Conservation (phyloP, 2,329 filamentous ascomycete species). For the Fusarium kyushuense region DNA sequence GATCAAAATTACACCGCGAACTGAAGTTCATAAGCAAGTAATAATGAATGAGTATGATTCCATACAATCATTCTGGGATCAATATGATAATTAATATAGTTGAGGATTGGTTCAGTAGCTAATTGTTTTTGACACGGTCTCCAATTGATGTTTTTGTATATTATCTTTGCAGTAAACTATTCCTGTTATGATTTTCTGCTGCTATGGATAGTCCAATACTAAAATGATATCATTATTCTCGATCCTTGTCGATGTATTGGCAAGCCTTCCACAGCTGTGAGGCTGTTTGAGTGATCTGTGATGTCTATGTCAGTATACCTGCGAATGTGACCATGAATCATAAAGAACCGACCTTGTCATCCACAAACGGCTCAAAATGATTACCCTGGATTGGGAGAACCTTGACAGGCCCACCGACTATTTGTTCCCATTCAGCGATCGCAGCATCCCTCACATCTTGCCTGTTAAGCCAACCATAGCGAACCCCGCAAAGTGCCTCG, state of each 20-base stretch:
- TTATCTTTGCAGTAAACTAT: no score
- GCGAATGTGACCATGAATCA: neutral
- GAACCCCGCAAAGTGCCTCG: neutral
- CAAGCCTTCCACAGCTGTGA: conserved; percentile 7
- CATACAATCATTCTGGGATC: conserved; percentile 2
- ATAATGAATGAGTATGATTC: neutral
- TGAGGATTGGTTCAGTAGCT: no score
- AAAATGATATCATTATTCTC: no score
- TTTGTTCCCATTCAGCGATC: neutral
- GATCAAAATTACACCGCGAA: neutral
- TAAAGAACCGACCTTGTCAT: neutral
- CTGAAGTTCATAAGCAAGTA: neutral
- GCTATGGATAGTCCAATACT: no score
- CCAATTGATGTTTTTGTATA: no score
- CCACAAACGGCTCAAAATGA: neutral
- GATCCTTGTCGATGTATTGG: neutral
- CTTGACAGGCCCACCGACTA: neutral
- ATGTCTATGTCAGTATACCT: neutral
- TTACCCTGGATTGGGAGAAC: neutral
- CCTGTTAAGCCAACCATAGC: neutral
- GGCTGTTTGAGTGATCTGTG: neutral
- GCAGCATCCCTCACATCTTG: neutral
- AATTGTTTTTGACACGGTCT: no score
- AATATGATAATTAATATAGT: neutral
- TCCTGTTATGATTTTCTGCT: no score